phyloP scores from a whole-genome alignment of 2,329 filamentous ascomycete genomes.

The Colletotrichum salicis region DNA sequence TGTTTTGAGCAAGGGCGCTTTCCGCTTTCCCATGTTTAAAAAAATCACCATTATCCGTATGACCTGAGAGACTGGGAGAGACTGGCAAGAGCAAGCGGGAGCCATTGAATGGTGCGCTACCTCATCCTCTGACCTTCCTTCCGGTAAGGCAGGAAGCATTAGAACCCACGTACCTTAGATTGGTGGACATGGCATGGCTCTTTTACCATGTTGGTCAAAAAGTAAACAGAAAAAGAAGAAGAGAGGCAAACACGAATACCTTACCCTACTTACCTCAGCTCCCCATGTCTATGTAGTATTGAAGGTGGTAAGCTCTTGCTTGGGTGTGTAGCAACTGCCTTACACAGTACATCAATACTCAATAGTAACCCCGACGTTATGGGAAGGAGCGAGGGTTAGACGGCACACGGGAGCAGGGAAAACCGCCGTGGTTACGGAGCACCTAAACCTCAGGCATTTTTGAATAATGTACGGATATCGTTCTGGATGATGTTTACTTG shows the following conservation, averaged over 20 bases:
- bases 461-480: not conserved
- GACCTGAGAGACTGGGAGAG: not conserved
- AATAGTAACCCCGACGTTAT: not conserved
- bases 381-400: not conserved
- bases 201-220: not conserved
- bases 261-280: not conserved
- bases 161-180: not conserved
- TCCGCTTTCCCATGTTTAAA: not conserved
- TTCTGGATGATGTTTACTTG: not conserved
- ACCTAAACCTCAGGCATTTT: not conserved
- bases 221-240: not conserved
- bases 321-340: not conserved
- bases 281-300: not conserved
- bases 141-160: not conserved
- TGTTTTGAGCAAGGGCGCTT: not conserved
- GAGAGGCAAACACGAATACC: not conserved
- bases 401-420: not conserved
- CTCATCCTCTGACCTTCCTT: not conserved
- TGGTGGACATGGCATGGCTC: not conserved
- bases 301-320: not conserved
- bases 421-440: not conserved
- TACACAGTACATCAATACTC: not conserved
- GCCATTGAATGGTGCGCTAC: constrained; percentile 9
- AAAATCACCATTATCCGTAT: not conserved
- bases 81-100: not conserved